phyloP scores from a whole-genome alignment of 768 basidiomycete species.

The Pleurotus cornucopiae region DNA sequence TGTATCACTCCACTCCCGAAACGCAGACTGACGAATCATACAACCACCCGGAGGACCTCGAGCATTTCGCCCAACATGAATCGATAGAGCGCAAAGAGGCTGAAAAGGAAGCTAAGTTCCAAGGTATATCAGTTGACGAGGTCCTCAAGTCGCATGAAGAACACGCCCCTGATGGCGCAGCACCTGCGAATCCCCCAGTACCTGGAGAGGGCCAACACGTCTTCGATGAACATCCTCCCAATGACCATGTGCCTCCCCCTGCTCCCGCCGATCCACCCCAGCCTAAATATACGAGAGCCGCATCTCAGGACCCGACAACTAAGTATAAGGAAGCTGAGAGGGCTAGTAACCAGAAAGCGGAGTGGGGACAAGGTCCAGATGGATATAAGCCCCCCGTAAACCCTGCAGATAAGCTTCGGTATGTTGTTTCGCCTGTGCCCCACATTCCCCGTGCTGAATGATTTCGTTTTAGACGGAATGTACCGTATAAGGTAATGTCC shows the following conservation, averaged over 20 bases:
- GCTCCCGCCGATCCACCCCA: constrained; percentile 43
- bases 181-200: constrained; percentile 15
- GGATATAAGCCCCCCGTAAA: constrained; percentile 73
- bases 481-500: constrained; percentile 79
- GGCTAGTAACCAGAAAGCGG: constrained; percentile 50
- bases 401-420: constrained; percentile 76
- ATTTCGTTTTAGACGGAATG: constrained; percentile 41
- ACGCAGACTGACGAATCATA: constrained; percentile 97
- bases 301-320: constrained; percentile 63
- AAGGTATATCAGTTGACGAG: constrained; percentile 78
- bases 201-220: constrained; percentile 18
- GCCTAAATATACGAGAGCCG: constrained; percentile 55
- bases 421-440: constrained; percentile 9
- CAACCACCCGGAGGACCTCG: constrained; percentile 87
- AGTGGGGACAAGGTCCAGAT: constrained; percentile 68
- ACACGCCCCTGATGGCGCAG: constrained; percentile 20
- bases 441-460: no score
- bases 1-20: constrained; percentile 94
- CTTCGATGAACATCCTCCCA: constrained; percentile 13
- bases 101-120: constrained; percentile 77
- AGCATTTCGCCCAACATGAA: constrained; percentile 90
- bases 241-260: constrained; percentile 16
- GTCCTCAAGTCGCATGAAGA: constrained; percentile 51
- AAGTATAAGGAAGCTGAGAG: constrained; percentile 55
- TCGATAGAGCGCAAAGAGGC: constrained; percentile 81